Base-by-base conservation (phyloP, 2,329 filamentous ascomycete species). In the Paracamarosporium sp. region DNA sequence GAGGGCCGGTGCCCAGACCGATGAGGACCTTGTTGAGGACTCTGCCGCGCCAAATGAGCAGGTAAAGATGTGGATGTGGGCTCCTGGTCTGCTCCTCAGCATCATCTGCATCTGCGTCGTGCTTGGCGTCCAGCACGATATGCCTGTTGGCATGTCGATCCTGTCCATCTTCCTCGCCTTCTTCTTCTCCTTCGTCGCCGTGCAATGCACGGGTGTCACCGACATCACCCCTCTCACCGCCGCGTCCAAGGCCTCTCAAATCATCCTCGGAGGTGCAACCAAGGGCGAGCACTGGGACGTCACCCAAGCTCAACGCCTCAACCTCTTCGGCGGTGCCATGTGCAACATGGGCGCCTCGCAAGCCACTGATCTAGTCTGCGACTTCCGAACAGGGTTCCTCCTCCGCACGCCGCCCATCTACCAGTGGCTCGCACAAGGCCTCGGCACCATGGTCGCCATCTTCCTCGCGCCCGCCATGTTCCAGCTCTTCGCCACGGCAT, bases 351-450 rank as follows among this genome's bases (percentile, higher is more conserved):
- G 75, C 5, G 36, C 36, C 4, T 20, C n/a, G 57, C 76, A 79
- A 55, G 70, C 76, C 13, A 69, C 66, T 15, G 57, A 56, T 25
- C 38, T 90, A 15, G 83, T 85, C 33, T 81, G 81, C 54, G 88
- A 91, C 67, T 90, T 90, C 82, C 83, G 87, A 31, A 86, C 87
- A 38, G 88, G 88, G 4, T 90, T 89, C 80, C 80, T 90, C 4
- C 83, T 90, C 53, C 80, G 83, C 60, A 90, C 88, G 0, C 83
- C 88, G 0, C 88, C 88, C 0, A 81, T 84, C 58, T 82, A 87
- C 70, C 88, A 90, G 73, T 90, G 87, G 81, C 80, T 87, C 63
- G 88, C 87, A 0, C 88, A 90, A 73, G 82, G 81, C 40, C 74
- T 88, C 13, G 88, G 88, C 27, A 85, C 85, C 8, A 71, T 89